Base-by-base conservation (phyloP, 768 basidiomycete genomes). In the Hypholoma fasciculare region DNA sequence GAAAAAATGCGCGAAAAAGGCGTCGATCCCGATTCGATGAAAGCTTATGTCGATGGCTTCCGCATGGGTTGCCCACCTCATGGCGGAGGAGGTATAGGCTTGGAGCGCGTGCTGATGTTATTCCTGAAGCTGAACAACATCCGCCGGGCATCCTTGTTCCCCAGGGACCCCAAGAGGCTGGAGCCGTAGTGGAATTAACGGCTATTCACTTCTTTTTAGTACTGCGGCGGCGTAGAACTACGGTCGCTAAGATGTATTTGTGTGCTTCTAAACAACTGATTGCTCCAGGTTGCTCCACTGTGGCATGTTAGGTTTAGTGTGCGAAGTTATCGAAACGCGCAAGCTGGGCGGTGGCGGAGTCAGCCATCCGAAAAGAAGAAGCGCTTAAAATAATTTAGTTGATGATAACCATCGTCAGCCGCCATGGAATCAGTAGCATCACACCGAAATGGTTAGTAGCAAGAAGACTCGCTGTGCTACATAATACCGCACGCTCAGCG, bases 121-220 rank as follows among this genome's bases (percentile, higher is more conserved):
- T 99, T 95, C 85, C 78, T 99, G 72, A 96, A 96, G 77, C 82
- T 99, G 61, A 92, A 90, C 78, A 97, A 98, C 79, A 95, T 98
- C 68, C 82, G 96, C 51, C 80, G 94, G 50, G 95, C 94, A 23
- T 91, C 91, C 23, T 70, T 98, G 69, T 98, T 98, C 87, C 97
- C 97, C 13, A 84, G 97, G 67, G 97, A 98, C 77, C 97, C 97
- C 56, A 96, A 94, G 78, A 82, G 96, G 57, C 78, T 98, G 63
- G 91, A 92, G 64, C 96, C 96, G 43, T 98, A 74, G 76, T 63
- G 48, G 56, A 36, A 34, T 58, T 42, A 42, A 52, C 49, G 53
- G 34, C 26, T 26, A 23, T 23, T 23, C 23, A 23, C 23, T 23
- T 23, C 23, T 26, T 23, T 51, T 36, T 56, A 36, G 27, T 34